Evolutionary conservation across 192 early-diverging fungal species (phyloP), one percentile per base, ranked within the genome.

Genomic region (Haplosporangium gracile): DNA sequence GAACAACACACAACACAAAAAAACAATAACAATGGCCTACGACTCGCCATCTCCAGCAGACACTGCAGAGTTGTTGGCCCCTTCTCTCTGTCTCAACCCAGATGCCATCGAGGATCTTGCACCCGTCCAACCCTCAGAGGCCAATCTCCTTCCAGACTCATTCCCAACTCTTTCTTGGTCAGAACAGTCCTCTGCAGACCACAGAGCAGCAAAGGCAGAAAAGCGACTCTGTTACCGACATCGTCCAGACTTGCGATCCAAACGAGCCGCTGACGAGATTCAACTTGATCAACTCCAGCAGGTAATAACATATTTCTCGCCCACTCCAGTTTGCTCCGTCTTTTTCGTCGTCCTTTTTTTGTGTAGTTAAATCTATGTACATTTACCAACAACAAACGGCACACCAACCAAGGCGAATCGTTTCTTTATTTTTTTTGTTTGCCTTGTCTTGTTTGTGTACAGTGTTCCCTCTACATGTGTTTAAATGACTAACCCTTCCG

Each of bases 211-310:
- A 9, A 83, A 83, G 43, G 82, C 88, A 47, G 77, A 79, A 24
- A 88, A 88, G 42, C 51, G 82, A 36, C 82, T 88, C 24, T 93
- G 92, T 76, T 93, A 92, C 51, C 90, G 92, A 18, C 92, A 93
- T 87, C 77, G 91, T n/a, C 92, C 92, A 32, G 92, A 93, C 84
- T 65, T 92, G 70, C 79, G 89, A 34, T 88, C 86, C 45, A 85
- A 88, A 72, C 89, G 92, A 75, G 78, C 84, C 24, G 89, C 90
- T 45, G 90, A 92, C 45, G 87, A 89, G 47, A 85, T 90, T 70
- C 82, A 89, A 29, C 79, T 90, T 29, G 80, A 90, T 65, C 82
- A 90, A 32, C 81, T 90, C 18, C 90, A 90, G 74, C 89, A 88
- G 88, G 92, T 92, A 91, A 60, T 11, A 40, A 70, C 45, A 39